These are phyloP conservation scores for Lachancea thermotolerans DNA, from an alignment of 805 yeast genomes.

Conservation along the genomic window DNA sequence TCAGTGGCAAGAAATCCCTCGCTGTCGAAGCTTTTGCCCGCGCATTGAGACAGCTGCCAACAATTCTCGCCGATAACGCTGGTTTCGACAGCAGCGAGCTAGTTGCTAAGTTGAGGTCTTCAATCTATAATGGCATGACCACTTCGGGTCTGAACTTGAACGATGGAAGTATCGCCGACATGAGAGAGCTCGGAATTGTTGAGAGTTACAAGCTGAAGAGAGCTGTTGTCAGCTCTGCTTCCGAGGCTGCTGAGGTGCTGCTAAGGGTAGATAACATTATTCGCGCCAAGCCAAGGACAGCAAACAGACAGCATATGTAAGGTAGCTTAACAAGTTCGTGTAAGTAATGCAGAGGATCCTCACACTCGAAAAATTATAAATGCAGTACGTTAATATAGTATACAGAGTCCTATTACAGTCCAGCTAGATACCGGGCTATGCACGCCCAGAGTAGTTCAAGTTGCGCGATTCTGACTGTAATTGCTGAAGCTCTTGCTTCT, in stretches of 20 bases:
- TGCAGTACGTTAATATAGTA: slow-evolving; percentile 3
- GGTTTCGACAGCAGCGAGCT: slow-evolving; percentile 92
- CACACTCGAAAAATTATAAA: background rate
- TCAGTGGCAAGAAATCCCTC: slow-evolving; percentile 84
- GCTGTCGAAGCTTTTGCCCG: slow-evolving; percentile 94
- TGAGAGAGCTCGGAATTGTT: slow-evolving; percentile 88
- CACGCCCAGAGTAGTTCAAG: background rate
- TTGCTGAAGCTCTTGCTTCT: slow-evolving; percentile 51
- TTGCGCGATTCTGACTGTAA: slow-evolving; percentile 39
- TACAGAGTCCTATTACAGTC: background rate
- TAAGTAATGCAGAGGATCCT: slow-evolving; percentile 1
- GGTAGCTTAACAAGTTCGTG: slow-evolving; percentile 6
- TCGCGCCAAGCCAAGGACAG: slow-evolving; percentile 95
- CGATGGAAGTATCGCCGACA: slow-evolving; percentile 80
- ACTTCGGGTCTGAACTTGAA: slow-evolving; percentile 89
- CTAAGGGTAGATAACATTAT: slow-evolving; percentile 94
- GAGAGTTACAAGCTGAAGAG: slow-evolving; percentile 88
- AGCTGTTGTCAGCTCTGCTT: slow-evolving; percentile 90
- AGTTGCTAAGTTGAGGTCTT: slow-evolving; percentile 79
- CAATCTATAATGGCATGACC: slow-evolving; percentile 80
- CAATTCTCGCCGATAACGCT: slow-evolving; percentile 93
- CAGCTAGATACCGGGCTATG: background rate
- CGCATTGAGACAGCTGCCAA: slow-evolving; percentile 91
- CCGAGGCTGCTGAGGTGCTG: slow-evolving; percentile 97
- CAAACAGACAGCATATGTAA: slow-evolving; percentile 58